Evolutionary conservation across 1,284 basidiomycete genomes (phyloP), one percentile per base, ranked within the genome.

Genomic region (Porogramme epimiltina): DNA sequence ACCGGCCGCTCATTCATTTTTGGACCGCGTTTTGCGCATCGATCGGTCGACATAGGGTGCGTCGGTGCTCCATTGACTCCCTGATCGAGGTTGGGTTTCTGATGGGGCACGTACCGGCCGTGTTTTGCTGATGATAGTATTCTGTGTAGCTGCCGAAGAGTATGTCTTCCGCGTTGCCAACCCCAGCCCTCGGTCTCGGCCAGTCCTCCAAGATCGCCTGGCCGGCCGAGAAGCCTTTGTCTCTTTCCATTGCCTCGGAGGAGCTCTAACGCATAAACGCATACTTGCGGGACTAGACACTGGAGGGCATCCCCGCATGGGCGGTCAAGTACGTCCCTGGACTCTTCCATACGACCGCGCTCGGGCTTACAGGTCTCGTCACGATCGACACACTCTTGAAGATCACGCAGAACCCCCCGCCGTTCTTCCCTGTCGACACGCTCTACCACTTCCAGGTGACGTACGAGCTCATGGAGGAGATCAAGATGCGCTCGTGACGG

Each of bases 371-470:
- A 0, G 95, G 95, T 9, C 84, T 95, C 34, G 93, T 92, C 47
- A 88, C 93, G 11, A 84, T 93, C 49, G 92, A 95, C 70, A 96
- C 97, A 92, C 81, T 97, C 47, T 89, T 89, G 39, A 91, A 91
- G 69, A 77, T 95, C 56, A 80, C 82, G 9, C 58, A 74, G 22
- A 67, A 72, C 3, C 80, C 83, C 0, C 89, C 89, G 1, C 85
- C 87, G 1, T 77, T 91, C 18, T 93, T 97, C 72, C 97, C 97
- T 75, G 74, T 97, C 67, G 96, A 99, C 75, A 98, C 96, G 0
- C 80, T 99, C 10, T 95, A 98, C 70, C 97, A 99, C 76, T 98
- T 99, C 72, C 77, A 81, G 2, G 93, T 98, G 74, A 99, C 96
- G 4, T 84, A 96, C 61, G 85, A 89, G 57, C 83, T 99, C 39